Evolutionary conservation across 495 filamentous ascomycete genomes (phyloP), one percentile per base, ranked within the genome.

Genomic region (Neurospora tetraspora): DNA sequence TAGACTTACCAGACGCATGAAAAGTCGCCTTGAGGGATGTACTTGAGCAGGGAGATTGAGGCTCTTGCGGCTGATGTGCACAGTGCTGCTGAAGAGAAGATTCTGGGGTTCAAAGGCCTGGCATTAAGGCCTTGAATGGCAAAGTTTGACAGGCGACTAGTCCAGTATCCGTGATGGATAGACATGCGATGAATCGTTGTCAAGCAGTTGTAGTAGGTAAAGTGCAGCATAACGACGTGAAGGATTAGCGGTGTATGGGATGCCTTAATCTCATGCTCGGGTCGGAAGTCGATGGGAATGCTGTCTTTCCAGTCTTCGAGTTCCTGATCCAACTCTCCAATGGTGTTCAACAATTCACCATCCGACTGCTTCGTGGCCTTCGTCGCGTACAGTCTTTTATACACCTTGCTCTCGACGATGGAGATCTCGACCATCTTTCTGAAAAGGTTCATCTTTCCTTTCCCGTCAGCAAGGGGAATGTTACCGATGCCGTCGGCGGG

Each of bases 151-250:
- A 98, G 85, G 53, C 96, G 89, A 77, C 92, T 97, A 9, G 94
- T 97, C 96, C 96, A 99, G 83, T 97, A 98, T 3, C 96, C 96
- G 78, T 98, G 96, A 80, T 99, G 96, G 69, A 98, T 90, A 5
- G 93, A 96, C 96, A 98, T 98, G 31, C 96, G 93, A 82, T 99
- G 96, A 71, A 99, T 97, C 2, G 96, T 99, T 16, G 94, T 98
- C 71, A 99, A 85, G 76, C 93, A 96, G 79, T 98, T 99, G 84
- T 99, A 98, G 82, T 99, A 99, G 39, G 93, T 90, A 78, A 98
- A 97, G 78, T 98, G 96, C 47, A 99, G 82, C 76, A 97, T 91
- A 69, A 96, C 93, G 73, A 99, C 88, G 73, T 98, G 96, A 3
- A 99, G 85, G 40, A 99, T 91, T 34, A 98, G 86, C 10, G 95